A percentile compares a stretch with the other conserved stretches of the same genome.
These are phyloP conservation scores for Russula lepida DNA, from an alignment of 768 basidiomycete genomes.

Conservation along the genomic window DNA sequence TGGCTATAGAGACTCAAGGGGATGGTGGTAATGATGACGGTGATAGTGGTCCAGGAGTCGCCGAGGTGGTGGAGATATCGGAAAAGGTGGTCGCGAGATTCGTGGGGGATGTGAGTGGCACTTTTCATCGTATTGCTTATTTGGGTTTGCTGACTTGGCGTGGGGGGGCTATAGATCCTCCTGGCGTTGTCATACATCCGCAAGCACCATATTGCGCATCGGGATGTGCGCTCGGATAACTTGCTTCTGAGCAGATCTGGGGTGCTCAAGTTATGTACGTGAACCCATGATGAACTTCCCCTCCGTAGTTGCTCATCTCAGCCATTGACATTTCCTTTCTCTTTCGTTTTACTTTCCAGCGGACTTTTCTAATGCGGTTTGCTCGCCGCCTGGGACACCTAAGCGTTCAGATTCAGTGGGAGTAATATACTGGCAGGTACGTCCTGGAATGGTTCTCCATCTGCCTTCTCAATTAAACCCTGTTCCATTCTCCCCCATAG, in stretches of 20 bases:
- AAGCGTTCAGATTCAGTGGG: conserved; percentile 53
- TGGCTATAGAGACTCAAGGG: conserved; percentile 32
- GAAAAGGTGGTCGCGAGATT: conserved; percentile 70
- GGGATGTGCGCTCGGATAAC: conserved; percentile 82
- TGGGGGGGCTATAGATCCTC: conserved; percentile 40
- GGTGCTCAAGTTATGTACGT: conserved; percentile 60
- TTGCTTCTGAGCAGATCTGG: conserved; percentile 61
- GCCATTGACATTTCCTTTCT: neutral
- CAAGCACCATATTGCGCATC: conserved; percentile 61
- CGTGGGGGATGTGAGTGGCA: conserved; percentile 58
- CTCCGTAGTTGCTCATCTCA: neutral
- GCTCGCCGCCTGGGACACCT: conserved; percentile 43
- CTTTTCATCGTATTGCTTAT: neutral
- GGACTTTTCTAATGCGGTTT: conserved; percentile 74
- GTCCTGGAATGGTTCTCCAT: conserved; percentile 15
- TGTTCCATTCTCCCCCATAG: conserved; percentile 22
- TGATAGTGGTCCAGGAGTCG: conserved; percentile 29
- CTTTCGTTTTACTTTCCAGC: conserved; percentile 29
- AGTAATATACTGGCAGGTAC: conserved; percentile 73
- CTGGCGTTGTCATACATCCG: conserved; percentile 60
- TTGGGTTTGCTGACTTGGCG: neutral
- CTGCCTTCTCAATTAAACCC: neutral
- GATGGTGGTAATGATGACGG: conserved; percentile 33
- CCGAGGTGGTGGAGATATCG: conserved; percentile 52
- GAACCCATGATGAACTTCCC: neutral